Evolutionary conservation across 1,284 basidiomycete genomes (phyloP).

Genomic region (Cryptococcus sp.): DNA sequence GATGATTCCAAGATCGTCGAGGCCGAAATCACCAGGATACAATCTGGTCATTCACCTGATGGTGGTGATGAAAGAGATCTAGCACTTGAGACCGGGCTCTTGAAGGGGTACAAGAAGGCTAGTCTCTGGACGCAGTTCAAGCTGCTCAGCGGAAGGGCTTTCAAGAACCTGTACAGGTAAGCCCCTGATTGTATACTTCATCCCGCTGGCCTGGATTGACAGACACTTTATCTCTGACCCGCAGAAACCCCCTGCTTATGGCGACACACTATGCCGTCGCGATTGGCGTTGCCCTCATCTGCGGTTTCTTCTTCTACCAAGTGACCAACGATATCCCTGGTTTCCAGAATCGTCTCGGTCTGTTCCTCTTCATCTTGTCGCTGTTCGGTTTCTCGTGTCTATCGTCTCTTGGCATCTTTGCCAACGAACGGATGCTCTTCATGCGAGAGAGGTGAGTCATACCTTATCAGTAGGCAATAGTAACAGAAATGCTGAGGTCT

Average conservation of each 20-base stretch:
- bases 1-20: conserved; percentile 65
- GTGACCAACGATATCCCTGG: conserved; percentile 84
- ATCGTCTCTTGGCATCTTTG: conserved; percentile 87
- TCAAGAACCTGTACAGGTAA: conserved; percentile 84
- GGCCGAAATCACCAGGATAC: conserved; percentile 64
- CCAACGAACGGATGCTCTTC: conserved; percentile 90
- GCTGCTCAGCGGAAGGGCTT: conserved; percentile 91
- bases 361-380: conserved; percentile 95
- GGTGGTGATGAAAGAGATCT: conserved; percentile 39
- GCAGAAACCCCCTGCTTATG: conserved; percentile 85
- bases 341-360: conserved; percentile 75
- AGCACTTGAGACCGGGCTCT: conserved; percentile 62
- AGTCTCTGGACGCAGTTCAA: conserved; percentile 85
- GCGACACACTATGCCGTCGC: conserved; percentile 86
- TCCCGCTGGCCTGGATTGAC: too few relatives aligned
- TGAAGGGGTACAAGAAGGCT: conserved; percentile 79
- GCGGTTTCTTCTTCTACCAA: conserved; percentile 54
- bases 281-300: conserved; percentile 72
- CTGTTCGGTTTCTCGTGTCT: conserved; percentile 95
- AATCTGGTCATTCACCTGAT: conserved; percentile 45
- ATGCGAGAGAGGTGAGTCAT: conserved; percentile 82
- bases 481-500: neutral
- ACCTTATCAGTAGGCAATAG: neutral
- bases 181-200: too few relatives aligned
- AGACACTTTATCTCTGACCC: too few relatives aligned